Conservation (phyloP, 495 filamentous ascomycete species). For the Penicillium psychrofluorescens region DNA sequence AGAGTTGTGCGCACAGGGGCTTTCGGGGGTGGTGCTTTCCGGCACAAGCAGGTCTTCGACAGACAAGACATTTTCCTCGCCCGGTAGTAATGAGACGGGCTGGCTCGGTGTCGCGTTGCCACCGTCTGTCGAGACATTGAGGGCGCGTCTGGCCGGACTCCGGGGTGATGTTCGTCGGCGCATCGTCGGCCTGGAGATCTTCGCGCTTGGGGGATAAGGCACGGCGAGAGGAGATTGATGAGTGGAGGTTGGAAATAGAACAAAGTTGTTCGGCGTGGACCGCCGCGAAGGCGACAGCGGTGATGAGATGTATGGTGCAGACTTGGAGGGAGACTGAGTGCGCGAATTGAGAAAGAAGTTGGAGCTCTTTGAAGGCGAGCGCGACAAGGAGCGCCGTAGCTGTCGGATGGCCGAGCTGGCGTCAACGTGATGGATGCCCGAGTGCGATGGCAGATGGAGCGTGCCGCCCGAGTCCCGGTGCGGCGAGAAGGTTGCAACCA, state of each 20-base stretch:
- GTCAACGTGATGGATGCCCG: slow-evolving; percentile 72
- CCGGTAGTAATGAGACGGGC: slow-evolving; percentile 28
- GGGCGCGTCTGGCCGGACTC: slow-evolving; percentile 68
- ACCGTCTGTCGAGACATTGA: slow-evolving; percentile 61
- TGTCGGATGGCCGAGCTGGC: slow-evolving; percentile 68
- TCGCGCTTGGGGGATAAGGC: slow-evolving; percentile 46
- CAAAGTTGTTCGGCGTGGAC: slow-evolving; percentile 36
- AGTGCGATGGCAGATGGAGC: slow-evolving; percentile 75
- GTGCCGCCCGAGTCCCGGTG: slow-evolving; percentile 65
- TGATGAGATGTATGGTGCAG: slow-evolving; percentile 36
- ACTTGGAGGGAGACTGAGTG: slow-evolving; percentile 46
- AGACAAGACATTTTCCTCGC: slow-evolving; percentile 48
- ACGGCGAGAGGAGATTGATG: slow-evolving; percentile 44
- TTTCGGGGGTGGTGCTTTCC: slow-evolving; percentile 28
- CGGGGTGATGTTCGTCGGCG: slow-evolving; percentile 59
- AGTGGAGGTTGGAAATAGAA: slow-evolving; percentile 40
- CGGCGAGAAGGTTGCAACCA: slow-evolving; percentile 49
- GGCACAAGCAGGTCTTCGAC: slow-evolving; percentile 15
- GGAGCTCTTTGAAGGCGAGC: slow-evolving; percentile 74
- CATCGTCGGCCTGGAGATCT: slow-evolving; percentile 37
- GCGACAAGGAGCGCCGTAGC: slow-evolving; percentile 74
- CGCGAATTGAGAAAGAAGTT: slow-evolving; percentile 57
- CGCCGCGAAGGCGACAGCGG: slow-evolving; percentile 44
- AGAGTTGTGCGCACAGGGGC: slow-evolving; percentile 33
- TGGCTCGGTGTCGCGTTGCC: slow-evolving; percentile 55